These are phyloP conservation scores for Aspergillus sergii DNA, from an alignment of 2,329 filamentous ascomycete genomes.

Conservation along the genomic window DNA sequence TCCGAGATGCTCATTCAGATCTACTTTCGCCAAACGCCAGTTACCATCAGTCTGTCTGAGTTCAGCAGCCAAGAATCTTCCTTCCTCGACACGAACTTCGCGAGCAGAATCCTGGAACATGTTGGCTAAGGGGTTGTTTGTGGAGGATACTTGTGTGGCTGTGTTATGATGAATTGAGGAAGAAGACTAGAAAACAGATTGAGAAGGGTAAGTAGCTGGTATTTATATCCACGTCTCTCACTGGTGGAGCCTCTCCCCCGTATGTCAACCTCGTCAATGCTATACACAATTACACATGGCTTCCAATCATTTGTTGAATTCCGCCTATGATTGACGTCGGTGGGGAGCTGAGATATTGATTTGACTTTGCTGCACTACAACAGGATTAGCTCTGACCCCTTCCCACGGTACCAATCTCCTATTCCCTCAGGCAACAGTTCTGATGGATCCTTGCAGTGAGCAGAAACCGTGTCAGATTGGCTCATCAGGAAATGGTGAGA, in stretches of 20 bases:
- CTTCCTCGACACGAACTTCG: slow-evolving; percentile 18
- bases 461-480: slow-evolving; percentile 7
- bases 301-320: slow-evolving; percentile 9
- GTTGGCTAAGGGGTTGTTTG: slow-evolving; percentile 1
- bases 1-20: slow-evolving; percentile 21
- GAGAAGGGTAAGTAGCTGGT: neutral
- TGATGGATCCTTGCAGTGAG: neutral
- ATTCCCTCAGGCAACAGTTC: slow-evolving; percentile 3
- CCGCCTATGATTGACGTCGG: neutral
- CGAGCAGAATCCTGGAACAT: slow-evolving; percentile 14
- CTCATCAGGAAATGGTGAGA: neutral
- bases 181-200: neutral
- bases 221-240: slow-evolving; percentile 8
- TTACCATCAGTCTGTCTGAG: slow-evolving; percentile 14
- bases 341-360: slow-evolving; percentile 6
- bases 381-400: neutral
- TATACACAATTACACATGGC: slow-evolving; percentile 10
- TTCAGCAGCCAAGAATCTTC: slow-evolving; percentile 14
- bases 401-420: neutral
- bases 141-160: neutral
- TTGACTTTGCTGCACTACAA: neutral
- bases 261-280: neutral
- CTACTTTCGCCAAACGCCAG: slow-evolving; percentile 7
- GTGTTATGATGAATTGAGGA: neutral
- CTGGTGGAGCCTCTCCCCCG: slow-evolving; percentile 1